These are phyloP conservation scores for Melanogaster broomeanus DNA, from an alignment of 768 basidiomycete species.

Conservation along the genomic window DNA sequence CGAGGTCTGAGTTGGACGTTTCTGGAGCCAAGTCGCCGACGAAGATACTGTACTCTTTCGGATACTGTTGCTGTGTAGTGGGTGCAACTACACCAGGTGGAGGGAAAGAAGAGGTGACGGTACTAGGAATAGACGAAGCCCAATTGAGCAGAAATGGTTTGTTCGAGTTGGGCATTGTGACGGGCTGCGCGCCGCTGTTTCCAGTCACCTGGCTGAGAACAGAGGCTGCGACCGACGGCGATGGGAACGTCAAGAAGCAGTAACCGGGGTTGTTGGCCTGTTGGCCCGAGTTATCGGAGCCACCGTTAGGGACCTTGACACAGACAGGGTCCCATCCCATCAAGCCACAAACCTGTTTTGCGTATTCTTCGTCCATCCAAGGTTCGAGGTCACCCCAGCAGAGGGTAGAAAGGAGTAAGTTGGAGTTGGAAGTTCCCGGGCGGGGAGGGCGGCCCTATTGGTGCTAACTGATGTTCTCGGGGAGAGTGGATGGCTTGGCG, in stretches of 20 bases:
- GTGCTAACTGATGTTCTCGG: constrained; percentile 14
- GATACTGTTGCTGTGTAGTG: constrained; percentile 54
- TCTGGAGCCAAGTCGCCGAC: constrained; percentile 93
- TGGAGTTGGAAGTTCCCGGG: constrained; percentile 30
- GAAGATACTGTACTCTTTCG: constrained; percentile 91
- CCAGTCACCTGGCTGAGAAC: constrained; percentile 69
- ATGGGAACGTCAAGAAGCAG: constrained; percentile 85
- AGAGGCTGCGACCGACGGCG: constrained; percentile 64
- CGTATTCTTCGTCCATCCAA: constrained; percentile 98
- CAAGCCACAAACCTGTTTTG: constrained; percentile 79
- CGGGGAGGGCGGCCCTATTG: constrained; percentile 19
- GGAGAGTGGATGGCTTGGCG: constrained; percentile 19
- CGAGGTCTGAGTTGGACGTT: constrained; percentile 94
- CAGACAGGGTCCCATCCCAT: constrained; percentile 85
- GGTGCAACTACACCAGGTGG: constrained; percentile 29
- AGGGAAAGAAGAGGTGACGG: constrained; percentile 33
- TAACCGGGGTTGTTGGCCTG: constrained; percentile 85
- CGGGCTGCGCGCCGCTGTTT: constrained; percentile 39
- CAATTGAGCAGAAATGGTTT: constrained; percentile 83
- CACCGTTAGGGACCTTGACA: constrained; percentile 70
- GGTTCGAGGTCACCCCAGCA: constrained; percentile 90
- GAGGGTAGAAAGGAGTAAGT: constrained; percentile 58
- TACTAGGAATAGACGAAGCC: constrained; percentile 51
- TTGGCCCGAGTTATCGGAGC: constrained; percentile 58
- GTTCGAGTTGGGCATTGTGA: constrained; percentile 85